These are phyloP conservation scores for Cylindrodendrum hubeiense DNA, from an alignment of 2,329 filamentous ascomycete genomes.

Conservation along the genomic window DNA sequence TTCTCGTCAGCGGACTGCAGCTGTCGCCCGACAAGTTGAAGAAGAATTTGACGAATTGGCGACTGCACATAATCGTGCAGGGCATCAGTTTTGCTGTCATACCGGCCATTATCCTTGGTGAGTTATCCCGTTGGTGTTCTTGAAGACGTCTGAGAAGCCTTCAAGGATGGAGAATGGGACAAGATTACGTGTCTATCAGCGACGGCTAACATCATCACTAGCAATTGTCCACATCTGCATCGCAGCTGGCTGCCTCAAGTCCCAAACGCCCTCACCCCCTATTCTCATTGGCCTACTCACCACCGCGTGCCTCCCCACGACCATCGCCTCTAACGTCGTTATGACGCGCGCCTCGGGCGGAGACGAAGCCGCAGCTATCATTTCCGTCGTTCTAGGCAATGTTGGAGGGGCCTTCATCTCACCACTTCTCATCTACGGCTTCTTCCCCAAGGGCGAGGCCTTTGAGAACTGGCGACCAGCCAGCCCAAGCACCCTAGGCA, in stretches of 20 bases:
- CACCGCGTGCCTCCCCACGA: constrained; percentile 77
- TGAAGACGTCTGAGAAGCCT: neutral
- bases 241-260: constrained; percentile 60
- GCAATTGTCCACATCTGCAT: constrained; percentile 62
- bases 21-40: constrained; percentile 72
- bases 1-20: constrained; percentile 78
- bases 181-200: neutral
- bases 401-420: constrained; percentile 76
- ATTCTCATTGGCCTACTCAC: constrained; percentile 77
- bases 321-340: constrained; percentile 79
- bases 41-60: constrained; percentile 74
- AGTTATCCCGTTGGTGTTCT: constrained; percentile 21
- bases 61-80: constrained; percentile 76
- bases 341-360: constrained; percentile 79
- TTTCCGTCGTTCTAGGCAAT: constrained; percentile 79
- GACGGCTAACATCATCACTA: constrained; percentile 38
- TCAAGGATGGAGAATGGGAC: neutral
- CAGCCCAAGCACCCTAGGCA: constrained; percentile 63
- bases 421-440: constrained; percentile 72
- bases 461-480: constrained; percentile 70
- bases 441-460: constrained; percentile 64
- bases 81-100: constrained; percentile 75
- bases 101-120: constrained; percentile 71
- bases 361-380: constrained; percentile 73
- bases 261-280: constrained; percentile 71